Evolutionary conservation across 495 filamentous ascomycete genomes (phyloP).

Genomic region (Lepraria neglecta): DNA sequence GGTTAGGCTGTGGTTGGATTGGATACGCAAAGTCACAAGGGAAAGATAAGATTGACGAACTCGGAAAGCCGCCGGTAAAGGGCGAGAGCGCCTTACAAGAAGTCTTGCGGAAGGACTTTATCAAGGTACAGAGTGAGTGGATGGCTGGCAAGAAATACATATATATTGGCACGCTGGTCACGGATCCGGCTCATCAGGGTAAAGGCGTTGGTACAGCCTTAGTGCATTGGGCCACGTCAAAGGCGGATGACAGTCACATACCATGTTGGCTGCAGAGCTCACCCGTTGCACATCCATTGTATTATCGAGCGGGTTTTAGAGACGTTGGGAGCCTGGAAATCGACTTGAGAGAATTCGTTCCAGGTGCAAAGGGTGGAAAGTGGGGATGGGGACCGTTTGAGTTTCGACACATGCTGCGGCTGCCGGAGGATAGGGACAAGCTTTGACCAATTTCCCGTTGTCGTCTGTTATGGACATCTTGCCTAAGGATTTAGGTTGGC

Average conservation of each 20-base stretch:
- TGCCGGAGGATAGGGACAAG: neutral
- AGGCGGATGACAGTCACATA: neutral
- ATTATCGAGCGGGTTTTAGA: slow-evolving; percentile 8
- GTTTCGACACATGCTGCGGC: slow-evolving; percentile 5
- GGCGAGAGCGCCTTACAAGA: neutral
- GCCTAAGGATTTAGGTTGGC: too few species aligned
- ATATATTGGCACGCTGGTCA: slow-evolving; percentile 32
- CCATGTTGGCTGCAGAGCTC: slow-evolving; percentile 13
- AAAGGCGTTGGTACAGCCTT: slow-evolving; percentile 43
- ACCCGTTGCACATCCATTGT: neutral
- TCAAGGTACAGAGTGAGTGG: neutral
- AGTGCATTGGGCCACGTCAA: slow-evolving; percentile 22
- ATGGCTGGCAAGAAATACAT: neutral
- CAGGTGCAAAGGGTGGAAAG: slow-evolving; percentile 1
- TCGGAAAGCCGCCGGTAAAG: too few species aligned
- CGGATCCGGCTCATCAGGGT: slow-evolving; percentile 35
- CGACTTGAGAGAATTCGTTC: slow-evolving; percentile 13
- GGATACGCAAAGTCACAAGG: neutral
- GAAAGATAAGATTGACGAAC: too few species aligned
- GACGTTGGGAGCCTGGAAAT: slow-evolving; percentile 2
- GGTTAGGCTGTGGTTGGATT: neutral
- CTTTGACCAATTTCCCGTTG: too few species aligned
- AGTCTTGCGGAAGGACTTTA: neutral
- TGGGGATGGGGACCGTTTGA: slow-evolving; percentile 15
- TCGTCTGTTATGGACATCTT: too few species aligned